Percentiles rank a stretch among this genome's conserved stretches.
phyloP scores from a whole-genome alignment of 164 flowering plant genomes.

The Tetracentron sinense region DNA sequence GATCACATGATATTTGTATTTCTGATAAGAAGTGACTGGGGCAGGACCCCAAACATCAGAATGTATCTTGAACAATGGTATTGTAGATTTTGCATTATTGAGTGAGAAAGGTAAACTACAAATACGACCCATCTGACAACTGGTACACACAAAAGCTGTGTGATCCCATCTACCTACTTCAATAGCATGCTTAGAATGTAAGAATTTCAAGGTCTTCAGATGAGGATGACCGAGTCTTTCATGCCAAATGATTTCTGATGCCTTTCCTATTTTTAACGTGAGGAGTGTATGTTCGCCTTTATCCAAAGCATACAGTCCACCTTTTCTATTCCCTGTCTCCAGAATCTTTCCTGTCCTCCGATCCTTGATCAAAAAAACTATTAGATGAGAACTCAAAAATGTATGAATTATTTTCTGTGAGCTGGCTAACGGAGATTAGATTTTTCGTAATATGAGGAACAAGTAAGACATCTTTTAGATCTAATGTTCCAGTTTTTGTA shows the following conservation, averaged over 20 bases:
- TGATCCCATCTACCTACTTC: neutral
- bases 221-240: constrained; percentile 1
- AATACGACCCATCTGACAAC: neutral
- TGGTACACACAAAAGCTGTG: neutral
- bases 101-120: neutral
- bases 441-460: too few species aligned
- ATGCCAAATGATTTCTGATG: neutral
- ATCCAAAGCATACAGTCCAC: neutral
- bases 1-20: neutral
- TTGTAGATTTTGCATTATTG: neutral
- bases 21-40: neutral
- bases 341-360: neutral
- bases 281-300: neutral
- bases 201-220: neutral
- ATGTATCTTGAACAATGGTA: neutral
- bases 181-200: neutral
- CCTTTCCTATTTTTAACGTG: neutral
- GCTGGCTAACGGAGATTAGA: neutral
- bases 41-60: neutral
- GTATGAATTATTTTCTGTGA: neutral
- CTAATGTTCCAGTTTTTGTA: neutral
- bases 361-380: neutral
- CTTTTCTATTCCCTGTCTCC: neutral
- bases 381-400: constrained; percentile 1
- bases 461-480: neutral